phyloP scores from a whole-genome alignment of 2,329 filamentous ascomycete species.

The Trichoderma sp. region DNA sequence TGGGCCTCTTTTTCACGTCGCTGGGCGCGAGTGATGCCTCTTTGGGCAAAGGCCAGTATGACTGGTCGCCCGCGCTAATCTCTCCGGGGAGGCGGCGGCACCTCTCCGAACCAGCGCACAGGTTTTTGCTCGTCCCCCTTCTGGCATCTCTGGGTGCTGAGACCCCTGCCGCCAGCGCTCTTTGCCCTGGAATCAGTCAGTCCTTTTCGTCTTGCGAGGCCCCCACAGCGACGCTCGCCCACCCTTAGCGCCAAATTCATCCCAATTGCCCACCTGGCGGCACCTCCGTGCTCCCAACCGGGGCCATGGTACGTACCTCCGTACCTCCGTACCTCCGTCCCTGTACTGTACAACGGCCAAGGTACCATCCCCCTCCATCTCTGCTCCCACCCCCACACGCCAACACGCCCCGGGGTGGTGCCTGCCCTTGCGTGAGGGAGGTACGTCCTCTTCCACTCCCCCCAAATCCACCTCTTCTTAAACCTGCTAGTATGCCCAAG shows the following conservation, averaged over 20 bases:
- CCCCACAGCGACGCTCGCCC: conserved; percentile 13
- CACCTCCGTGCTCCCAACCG: conserved; percentile 17
- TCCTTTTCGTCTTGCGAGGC: neutral
- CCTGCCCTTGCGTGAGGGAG: conserved; percentile 17
- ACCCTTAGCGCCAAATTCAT: conserved; percentile 5
- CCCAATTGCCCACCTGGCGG: conserved; percentile 5
- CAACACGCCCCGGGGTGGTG: neutral
- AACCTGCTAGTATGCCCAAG: conserved; percentile 17
- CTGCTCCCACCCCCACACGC: neutral
- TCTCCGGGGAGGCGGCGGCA: conserved; percentile 14
- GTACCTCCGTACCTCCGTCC: conserved; percentile 14
- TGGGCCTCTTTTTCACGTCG: neutral
- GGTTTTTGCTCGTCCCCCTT: conserved; percentile 9
- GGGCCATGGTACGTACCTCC: conserved; percentile 5
- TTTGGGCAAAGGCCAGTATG: conserved; percentile 1
- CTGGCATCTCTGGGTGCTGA: neutral
- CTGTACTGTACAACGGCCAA: conserved; percentile 4
- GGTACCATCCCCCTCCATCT: neutral
- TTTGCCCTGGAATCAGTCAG: conserved; percentile 16
- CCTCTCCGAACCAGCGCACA: conserved; percentile 17
- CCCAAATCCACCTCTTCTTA: conserved; percentile 18
- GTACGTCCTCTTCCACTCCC: conserved; percentile 11
- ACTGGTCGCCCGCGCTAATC: conserved; percentile 7
- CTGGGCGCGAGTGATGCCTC: neutral
- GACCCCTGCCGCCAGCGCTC: conserved; percentile 14